Base-by-base conservation (phyloP, 306 rosid species). In the Cicer bijugum region DNA sequence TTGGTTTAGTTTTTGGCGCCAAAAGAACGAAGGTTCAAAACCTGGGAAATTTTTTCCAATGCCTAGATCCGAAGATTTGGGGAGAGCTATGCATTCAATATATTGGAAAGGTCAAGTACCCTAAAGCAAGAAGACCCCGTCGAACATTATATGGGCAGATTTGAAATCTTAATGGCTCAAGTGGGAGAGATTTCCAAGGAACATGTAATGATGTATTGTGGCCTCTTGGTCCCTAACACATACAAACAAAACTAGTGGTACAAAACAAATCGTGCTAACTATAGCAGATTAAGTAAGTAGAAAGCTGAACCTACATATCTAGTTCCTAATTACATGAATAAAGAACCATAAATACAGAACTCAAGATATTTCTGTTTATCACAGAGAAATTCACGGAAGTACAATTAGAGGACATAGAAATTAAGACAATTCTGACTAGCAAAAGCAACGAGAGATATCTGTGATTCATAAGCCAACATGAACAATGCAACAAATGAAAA, bases 401-500 rank as follows among this genome's bases (percentile, higher is more conserved):
- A 39, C 12, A 69, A 39, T 33, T 62, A 28, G 4, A 65, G 60
- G 63, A 35, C 3, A 53, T 2, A 44, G 46, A 61, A 37, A 61
- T 47, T 52, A 38, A 64, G 53, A 71, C 38, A 52, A 83, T 7
- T 44, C 16, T 45, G 67, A 63, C 79, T 50, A 71, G 40, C 6
- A 68, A 39, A 63, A 61, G 74, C 43, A 57, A 57, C 44, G 40
- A 1, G 8, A 72, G 59, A 51, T 38, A 75, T 37, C 12, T 38
- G 61, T 50, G 71, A 66, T 14, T 48, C 19, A 37, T 42, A 71
- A 46, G 74, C 15, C 52, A 79, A 62, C 46, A 46, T 65, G 69
- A 38, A 6, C 81, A 83, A 81, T 47, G 76, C 70, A 83, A 64
- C 40, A 58, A 74, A 75, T 44, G 61, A 66, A 53, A 84, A 80